Base-by-base conservation (phyloP, 1,139 yeast species). In the Yamadazyma epiphylla region DNA sequence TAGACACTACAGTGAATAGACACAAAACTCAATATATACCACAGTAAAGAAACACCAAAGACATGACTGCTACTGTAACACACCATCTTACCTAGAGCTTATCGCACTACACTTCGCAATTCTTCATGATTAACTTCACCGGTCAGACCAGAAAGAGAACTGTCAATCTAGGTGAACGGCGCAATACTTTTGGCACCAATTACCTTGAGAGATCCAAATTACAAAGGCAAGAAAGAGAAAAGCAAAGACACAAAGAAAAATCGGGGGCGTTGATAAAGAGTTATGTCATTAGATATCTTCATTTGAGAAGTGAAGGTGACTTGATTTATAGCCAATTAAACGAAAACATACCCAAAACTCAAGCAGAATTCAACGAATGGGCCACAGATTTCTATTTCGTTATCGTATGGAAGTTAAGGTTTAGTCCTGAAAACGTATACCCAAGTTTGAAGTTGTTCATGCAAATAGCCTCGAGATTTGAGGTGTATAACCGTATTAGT, bases 161-260 rank as follows among this genome's bases (percentile, higher is more conserved):
- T 24, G 81, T 89, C 41, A 88, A 89, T 51, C 64, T 88, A 27
- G 94, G 96, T 3, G 83, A 83, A 35, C 47, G 60, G 25, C 55
- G 63, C 14, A 50, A 57, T 28, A 42, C 49, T 29, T 24, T 36
- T 2, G 35, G 34, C 10, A 29, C 30, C 16, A 47, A 49, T 41
- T 50, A 53, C 36, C 58, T 89, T 13, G 75, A 73, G 38, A 75
- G 71, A 39, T 78, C 95, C 4, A 74, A 76, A 42, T 58, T 60
- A 24, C 89, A 85, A 40, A 66, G 97, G 21, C 71, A 68, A 37
- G 71, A 70, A 36, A 66, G 96, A 36, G 88, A 85, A 38, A 53
- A 58, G 27, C 67, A 60, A 16, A 67, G 86, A 20, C 53, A 57
- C 11, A 68, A 66, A 33, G 74, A 68, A 24, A 60, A 54, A 24